Base-by-base conservation (phyloP, 129 eudicot genomes). In the Centrapalus pauciflorus region DNA sequence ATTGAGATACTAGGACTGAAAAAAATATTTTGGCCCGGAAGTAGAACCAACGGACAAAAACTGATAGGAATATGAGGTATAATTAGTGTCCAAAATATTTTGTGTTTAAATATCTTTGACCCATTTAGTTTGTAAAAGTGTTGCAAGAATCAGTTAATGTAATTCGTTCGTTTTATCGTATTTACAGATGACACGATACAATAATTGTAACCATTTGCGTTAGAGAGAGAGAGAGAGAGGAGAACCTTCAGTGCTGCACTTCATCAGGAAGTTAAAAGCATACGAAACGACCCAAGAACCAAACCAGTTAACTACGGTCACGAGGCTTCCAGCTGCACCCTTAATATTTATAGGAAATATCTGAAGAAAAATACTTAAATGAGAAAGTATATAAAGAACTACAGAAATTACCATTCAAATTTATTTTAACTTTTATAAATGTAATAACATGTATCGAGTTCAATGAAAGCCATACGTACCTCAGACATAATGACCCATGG, bases 401-500 rank as follows among this genome's bases (percentile, higher is more conserved):
- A 21, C 58, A 46, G 20, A 5, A 24, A 25, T 46, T 14, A 17
- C 8, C 26, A 34, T 51, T 61, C 13, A 25, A n/a, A n/a, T 41
- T 43, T 20, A 46, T 59, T 4, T 28, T 30, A 19, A 27, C 23
- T 29, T 55, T 24, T 41, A 66, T 58, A 5, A 45, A 67, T 21
- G 33, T 16, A n/a, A 35, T 46, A 61, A 68, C 35, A 62, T 59
- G 48, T 10, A 14, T 55, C 4, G 55, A n/a, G 54, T 37, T 33
- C 32, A 30, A 41, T 29, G 64, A 37, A 77, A 21, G 19, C n/a
- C 48, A 33, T 79, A n/a, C n/a, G n/a, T n/a, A 92, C 98, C 98
- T 92, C 98, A 5, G 96, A 92, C 96, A 92, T 83, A 21, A 92
- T 76, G 71, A 92, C 88, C 93, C 90, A 91, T 25, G 98, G 96